Percentiles rank a stretch among this genome's conserved stretches.
Conservation (phyloP, 148 eudicot species). For the Polygonum aviculare region DNA sequence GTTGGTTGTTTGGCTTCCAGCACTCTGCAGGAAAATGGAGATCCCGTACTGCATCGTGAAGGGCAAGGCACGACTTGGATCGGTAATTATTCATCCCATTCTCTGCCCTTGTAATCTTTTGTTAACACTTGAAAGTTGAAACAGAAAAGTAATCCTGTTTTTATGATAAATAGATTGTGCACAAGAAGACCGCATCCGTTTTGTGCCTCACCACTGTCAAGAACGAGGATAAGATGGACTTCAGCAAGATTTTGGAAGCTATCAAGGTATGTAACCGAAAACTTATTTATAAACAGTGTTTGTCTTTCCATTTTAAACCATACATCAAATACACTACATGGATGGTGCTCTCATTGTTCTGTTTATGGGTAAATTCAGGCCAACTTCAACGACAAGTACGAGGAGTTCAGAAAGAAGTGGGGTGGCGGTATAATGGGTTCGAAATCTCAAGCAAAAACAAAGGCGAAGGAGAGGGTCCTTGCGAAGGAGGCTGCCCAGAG, state of each 20-base stretch:
- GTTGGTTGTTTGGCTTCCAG: slow-evolving; percentile 93
- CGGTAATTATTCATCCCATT: slow-evolving; percentile 23
- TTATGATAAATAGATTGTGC: slow-evolving; percentile 48
- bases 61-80: slow-evolving; percentile 87
- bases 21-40: slow-evolving; percentile 90
- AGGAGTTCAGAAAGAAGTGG: slow-evolving; percentile 9
- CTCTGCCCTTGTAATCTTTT: not conserved
- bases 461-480: slow-evolving; percentile 9
- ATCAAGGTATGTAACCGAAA: slow-evolving; percentile 16
- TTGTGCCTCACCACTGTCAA: slow-evolving; percentile 70
- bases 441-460: slow-evolving; percentile 8
- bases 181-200: slow-evolving; percentile 71
- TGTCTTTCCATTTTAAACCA: not conserved
- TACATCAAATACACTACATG: not conserved
- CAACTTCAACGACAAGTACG: slow-evolving; percentile 11
- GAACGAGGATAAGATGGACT: slow-evolving; percentile 84
- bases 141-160: not conserved
- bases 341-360: not conserved
- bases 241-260: slow-evolving; percentile 76
- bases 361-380: not conserved
- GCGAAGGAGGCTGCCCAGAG: slow-evolving; percentile 10
- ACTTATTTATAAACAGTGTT: not conserved
- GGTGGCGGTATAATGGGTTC: slow-evolving; percentile 9
- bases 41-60: slow-evolving; percentile 92
- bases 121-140: not conserved